Conservation (phyloP, 768 basidiomycete genomes). For the Boletus reticulatus region DNA sequence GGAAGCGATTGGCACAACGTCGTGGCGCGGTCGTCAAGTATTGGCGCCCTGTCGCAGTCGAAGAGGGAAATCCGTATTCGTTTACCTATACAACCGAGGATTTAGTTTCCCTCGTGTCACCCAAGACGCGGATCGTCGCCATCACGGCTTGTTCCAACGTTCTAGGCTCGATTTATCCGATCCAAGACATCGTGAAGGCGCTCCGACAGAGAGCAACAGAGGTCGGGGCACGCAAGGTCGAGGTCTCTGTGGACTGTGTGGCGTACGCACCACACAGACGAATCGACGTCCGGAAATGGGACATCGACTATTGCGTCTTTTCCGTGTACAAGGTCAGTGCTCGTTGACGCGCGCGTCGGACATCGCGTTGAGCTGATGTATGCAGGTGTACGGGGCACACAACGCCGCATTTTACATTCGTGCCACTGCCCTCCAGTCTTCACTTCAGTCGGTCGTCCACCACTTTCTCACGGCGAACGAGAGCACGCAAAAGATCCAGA, state of each 20-base stretch:
- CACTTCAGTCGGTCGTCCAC: conserved; percentile 60
- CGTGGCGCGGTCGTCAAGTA: conserved; percentile 52
- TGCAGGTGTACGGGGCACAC: conserved; percentile 74
- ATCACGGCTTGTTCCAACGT: conserved; percentile 77
- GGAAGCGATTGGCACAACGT: conserved; percentile 71
- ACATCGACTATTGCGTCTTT: conserved; percentile 70
- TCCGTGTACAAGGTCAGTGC: conserved; percentile 69
- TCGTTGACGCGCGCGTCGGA: not conserved
- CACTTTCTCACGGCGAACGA: conserved; percentile 58
- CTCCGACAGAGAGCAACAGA: conserved; percentile 49
- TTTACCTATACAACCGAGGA: conserved; percentile 51
- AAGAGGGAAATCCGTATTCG: conserved; percentile 64
- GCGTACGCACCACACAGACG: conserved; percentile 73
- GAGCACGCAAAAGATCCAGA: conserved; percentile 61
- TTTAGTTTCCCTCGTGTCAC: conserved; percentile 58
- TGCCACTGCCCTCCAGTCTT: conserved; percentile 42
- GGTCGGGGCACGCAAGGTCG: conserved; percentile 56
- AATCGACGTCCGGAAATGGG: conserved; percentile 75
- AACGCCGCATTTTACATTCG: conserved; percentile 66
- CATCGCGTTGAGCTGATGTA: not conserved
- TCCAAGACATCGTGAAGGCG: conserved; percentile 54
- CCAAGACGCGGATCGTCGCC: conserved; percentile 69
- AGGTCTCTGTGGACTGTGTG: conserved; percentile 74
- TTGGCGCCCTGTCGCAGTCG: conserved; percentile 53
- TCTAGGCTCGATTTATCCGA: conserved; percentile 62